These are phyloP conservation scores for Auxenochlorella pyrenoidosa DNA, from an alignment of 139 green algal species.

Conservation along the genomic window DNA sequence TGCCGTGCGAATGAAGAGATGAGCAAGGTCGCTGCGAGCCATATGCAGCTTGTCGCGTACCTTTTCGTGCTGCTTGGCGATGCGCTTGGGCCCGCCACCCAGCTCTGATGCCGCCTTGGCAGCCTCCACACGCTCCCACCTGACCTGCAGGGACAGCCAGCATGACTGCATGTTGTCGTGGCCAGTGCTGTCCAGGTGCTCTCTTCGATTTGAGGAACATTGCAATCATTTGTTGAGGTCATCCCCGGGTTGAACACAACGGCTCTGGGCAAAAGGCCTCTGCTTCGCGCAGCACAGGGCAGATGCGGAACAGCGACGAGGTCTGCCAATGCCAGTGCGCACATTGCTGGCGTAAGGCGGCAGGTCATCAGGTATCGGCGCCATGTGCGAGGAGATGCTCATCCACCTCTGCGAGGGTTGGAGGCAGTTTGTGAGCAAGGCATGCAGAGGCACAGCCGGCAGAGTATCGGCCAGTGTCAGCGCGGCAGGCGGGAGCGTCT, in stretches of 20 bases:
- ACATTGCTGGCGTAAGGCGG: conserved; percentile 20
- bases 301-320: too few relatives aligned
- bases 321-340: neutral
- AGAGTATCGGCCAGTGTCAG: neutral
- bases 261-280: too few relatives aligned
- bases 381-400: neutral
- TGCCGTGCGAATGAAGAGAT: too few relatives aligned
- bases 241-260: too few relatives aligned
- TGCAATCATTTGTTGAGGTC: too few relatives aligned
- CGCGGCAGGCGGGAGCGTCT: neutral
- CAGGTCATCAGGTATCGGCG: conserved; percentile 7
- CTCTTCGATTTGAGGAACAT: too few relatives aligned
- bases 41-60: too few relatives aligned
- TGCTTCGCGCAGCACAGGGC: too few relatives aligned
- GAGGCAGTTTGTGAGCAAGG: neutral
- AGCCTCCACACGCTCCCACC: conserved; percentile 33
- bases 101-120: conserved; percentile 1
- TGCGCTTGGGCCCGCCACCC: conserved; percentile 44
- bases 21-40: too few relatives aligned
- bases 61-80: conserved; percentile 55
- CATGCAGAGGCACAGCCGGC: neutral
- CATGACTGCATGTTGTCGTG: too few relatives aligned
- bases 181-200: too few relatives aligned
- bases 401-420: conserved; percentile 4
- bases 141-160: conserved; percentile 11